These are phyloP conservation scores for Lentinus brumalis DNA, from an alignment of 768 basidiomycete species.

Conservation along the genomic window DNA sequence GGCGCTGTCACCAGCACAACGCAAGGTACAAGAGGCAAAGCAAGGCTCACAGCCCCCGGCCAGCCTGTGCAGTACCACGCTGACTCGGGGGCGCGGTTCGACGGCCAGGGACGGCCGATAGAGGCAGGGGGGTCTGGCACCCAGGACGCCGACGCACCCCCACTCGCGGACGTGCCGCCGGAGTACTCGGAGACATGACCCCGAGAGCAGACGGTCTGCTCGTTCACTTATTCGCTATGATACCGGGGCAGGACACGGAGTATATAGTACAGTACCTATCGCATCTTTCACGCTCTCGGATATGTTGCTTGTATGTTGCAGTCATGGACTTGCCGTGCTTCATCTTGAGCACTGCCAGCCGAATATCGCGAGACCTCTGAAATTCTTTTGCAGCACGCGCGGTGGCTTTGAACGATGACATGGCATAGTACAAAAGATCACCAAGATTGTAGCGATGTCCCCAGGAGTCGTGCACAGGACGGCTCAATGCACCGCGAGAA, in stretches of 20 bases:
- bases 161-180: constrained; percentile 15
- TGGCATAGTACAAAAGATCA: constrained; percentile 8
- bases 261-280: no score
- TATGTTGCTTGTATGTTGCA: background rate
- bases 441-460: constrained; percentile 1
- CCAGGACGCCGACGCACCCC: background rate
- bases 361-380: no score
- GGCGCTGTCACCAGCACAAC: constrained; percentile 18
- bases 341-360: no score
- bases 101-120: constrained; percentile 10
- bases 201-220: no score
- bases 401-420: background rate
- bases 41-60: background rate
- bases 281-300: background rate
- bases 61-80: constrained; percentile 18
- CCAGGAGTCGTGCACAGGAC: constrained; percentile 8
- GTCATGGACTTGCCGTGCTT: no score
- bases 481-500: constrained; percentile 5
- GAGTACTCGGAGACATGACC: constrained; percentile 16
- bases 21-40: constrained; percentile 22
- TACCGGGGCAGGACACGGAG: no score
- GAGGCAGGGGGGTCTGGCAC: background rate
- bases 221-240: no score
- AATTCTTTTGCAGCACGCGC: background rate
- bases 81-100: constrained; percentile 27